phyloP scores from a whole-genome alignment of 306 rosid species.

The Cicer yamashitae region DNA sequence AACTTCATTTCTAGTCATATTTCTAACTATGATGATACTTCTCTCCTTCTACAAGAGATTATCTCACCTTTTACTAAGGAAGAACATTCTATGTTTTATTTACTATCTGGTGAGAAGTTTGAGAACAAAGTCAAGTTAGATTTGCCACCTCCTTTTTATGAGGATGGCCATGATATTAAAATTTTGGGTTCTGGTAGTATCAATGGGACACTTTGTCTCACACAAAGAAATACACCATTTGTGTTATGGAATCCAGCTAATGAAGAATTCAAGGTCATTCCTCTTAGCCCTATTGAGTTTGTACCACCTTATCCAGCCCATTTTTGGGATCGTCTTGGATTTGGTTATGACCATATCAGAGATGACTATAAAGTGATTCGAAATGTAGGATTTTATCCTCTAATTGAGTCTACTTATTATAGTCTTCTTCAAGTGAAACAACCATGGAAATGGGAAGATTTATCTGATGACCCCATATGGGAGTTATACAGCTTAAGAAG shows the following conservation, averaged over 20 bases:
- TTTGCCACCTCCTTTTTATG: neutral
- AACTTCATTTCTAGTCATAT: neutral
- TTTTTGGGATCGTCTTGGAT: neutral
- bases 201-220: neutral
- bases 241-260: neutral
- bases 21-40: neutral
- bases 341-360: neutral
- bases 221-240: neutral
- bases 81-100: neutral
- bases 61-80: neutral
- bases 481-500: neutral
- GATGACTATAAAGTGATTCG: neutral
- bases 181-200: neutral
- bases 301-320: neutral
- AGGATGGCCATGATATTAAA: neutral
- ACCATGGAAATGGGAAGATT: neutral
- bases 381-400: neutral
- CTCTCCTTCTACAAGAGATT: neutral
- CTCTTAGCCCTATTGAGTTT: neutral
- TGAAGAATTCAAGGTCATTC: neutral
- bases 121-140: neutral
- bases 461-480: neutral
- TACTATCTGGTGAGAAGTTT: neutral
- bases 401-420: neutral
- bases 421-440: neutral